A percentile compares a stretch with the other conserved stretches of the same genome.
Conservation (phyloP, 441 rosid species). For the Corymbia citriodora region DNA sequence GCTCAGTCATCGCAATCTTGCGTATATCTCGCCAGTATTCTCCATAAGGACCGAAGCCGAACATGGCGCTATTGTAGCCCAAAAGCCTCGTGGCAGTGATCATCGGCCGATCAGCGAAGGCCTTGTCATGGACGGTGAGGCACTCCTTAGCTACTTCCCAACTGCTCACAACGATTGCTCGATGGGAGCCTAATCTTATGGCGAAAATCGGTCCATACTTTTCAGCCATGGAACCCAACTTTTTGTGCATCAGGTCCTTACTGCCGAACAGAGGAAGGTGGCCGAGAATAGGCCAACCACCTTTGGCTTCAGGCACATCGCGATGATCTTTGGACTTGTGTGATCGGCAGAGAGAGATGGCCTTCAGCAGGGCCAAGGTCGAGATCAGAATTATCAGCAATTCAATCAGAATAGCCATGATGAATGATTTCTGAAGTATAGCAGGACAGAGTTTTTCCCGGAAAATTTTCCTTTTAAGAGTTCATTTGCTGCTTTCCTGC, state of each 20-base stretch:
- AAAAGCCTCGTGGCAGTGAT: neutral
- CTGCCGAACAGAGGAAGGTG: neutral
- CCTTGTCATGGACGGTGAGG: neutral
- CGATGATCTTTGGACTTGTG: neutral
- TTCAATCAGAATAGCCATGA: neutral
- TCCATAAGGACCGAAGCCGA: neutral
- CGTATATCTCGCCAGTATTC: neutral
- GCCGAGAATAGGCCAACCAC: neutral
- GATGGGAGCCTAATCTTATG: neutral
- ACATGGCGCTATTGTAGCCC: neutral
- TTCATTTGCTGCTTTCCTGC: neutral
- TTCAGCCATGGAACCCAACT: neutral
- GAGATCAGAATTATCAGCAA: neutral
- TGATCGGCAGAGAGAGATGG: neutral
- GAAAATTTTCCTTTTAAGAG: neutral
- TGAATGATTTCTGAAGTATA: neutral
- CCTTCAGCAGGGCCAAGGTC: neutral
- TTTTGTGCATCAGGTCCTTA: neutral
- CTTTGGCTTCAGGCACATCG: neutral
- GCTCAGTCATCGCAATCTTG: neutral
- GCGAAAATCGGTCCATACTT: neutral
- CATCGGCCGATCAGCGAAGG: neutral
- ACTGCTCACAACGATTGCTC: neutral
- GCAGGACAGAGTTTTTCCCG: neutral
- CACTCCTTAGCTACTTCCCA: neutral